A percentile compares a stretch with the other conserved stretches of the same genome.
Evolutionary conservation across 768 basidiomycete species (phyloP).

Genomic region (Cystofilobasidium bisporidii): DNA sequence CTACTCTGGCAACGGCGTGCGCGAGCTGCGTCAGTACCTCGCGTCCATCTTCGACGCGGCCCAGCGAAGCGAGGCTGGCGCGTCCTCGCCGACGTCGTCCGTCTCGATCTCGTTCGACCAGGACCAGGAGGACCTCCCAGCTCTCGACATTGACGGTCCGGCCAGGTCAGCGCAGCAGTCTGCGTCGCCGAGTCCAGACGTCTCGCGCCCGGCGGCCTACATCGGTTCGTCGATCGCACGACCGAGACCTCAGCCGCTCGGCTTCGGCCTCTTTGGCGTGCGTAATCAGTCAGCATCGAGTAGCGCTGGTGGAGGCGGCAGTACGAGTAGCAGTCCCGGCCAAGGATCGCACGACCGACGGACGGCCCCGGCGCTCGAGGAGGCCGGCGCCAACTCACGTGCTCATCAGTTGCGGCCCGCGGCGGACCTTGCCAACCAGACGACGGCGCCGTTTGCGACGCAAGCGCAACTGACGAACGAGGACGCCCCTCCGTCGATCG

Average conservation of each 20-base stretch:
- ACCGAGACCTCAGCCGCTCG: neutral
- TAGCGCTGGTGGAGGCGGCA: neutral
- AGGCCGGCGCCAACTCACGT: too few species aligned
- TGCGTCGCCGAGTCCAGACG: too few species aligned
- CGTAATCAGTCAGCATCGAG: too few species aligned
- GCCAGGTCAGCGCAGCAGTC: too few species aligned
- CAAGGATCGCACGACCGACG: too few species aligned
- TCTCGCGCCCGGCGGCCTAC: too few species aligned
- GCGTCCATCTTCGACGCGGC: slow-evolving; percentile 5
- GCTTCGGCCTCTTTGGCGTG: neutral
- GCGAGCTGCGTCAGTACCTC: slow-evolving; percentile 67
- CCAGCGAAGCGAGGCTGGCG: neutral
- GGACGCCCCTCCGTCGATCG: neutral
- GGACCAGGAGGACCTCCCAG: neutral
- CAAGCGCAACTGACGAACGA: too few species aligned
- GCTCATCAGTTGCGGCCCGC: too few species aligned
- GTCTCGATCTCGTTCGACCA: slow-evolving; percentile 12
- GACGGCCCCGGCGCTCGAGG: too few species aligned
- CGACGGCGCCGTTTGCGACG: too few species aligned
- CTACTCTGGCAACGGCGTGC: slow-evolving; percentile 84
- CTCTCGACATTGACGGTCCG: neutral
- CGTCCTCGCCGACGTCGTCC: slow-evolving; percentile 8
- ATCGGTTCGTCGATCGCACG: too few species aligned
- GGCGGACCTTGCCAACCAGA: too few species aligned
- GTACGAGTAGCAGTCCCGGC: neutral